Conservation (phyloP, 2,329 filamentous ascomycete genomes). For the Penicillium italicum region DNA sequence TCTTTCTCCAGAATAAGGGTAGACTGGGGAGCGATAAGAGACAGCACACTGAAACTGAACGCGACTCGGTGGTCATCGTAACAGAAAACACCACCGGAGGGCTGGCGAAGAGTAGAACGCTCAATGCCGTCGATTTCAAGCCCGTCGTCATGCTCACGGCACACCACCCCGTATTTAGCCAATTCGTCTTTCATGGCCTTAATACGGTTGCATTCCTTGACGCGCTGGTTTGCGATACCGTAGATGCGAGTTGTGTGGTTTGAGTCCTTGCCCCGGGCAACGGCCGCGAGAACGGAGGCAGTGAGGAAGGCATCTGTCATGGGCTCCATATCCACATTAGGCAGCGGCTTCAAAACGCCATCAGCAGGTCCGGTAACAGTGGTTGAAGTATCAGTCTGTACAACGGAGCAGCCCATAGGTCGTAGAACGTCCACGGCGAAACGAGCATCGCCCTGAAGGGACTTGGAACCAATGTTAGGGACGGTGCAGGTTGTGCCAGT, state of each 20-base stretch:
- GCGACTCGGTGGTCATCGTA: constrained; percentile 98
- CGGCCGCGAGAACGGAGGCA: constrained; percentile 86
- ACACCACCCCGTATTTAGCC: constrained; percentile 85
- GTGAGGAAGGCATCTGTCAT: constrained; percentile 99
- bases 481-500: constrained; percentile 94
- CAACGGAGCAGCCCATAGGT: constrained; percentile 90
- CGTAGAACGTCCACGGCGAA: constrained; percentile 86
- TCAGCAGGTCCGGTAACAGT: constrained; percentile 84
- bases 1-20: constrained; percentile 83
- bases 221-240: constrained; percentile 94
- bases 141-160: constrained; percentile 88
- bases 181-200: constrained; percentile 92
- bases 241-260: constrained; percentile 73
- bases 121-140: constrained; percentile 63
- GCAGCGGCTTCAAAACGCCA: constrained; percentile 69
- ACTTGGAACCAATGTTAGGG: constrained; percentile 89
- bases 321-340: constrained; percentile 93
- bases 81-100: constrained; percentile 72
- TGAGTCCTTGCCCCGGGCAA: constrained; percentile 66
- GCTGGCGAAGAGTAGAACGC: constrained; percentile 51
- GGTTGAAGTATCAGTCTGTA: constrained; percentile 79
- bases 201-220: constrained; percentile 98
- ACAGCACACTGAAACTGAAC: constrained; percentile 95
- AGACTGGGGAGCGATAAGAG: constrained; percentile 65
- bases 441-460: constrained; percentile 88